phyloP scores from a whole-genome alignment of 306 rosid genomes.

The Begonia loranthoides region DNA sequence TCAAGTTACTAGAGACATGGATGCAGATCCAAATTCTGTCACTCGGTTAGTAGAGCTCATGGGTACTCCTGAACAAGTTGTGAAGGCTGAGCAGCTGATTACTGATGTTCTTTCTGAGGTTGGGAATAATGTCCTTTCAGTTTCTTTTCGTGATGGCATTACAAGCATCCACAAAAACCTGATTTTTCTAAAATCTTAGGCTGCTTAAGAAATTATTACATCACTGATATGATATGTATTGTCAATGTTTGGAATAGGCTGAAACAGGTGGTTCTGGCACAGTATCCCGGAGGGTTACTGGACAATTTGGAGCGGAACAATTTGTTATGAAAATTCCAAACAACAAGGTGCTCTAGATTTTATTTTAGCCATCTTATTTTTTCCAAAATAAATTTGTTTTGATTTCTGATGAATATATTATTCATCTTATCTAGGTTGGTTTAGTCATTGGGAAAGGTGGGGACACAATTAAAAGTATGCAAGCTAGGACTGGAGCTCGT shows the following conservation, averaged over 20 bases:
- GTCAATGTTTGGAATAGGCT: conserved; percentile 41
- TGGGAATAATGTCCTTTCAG: no score
- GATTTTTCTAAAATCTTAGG: no score
- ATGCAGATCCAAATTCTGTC: conserved; percentile 55
- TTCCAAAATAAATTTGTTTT: no score
- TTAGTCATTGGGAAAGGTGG: conserved; percentile 97
- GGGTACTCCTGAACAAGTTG: conserved; percentile 78
- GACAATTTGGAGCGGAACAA: conserved; percentile 67
- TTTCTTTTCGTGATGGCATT: no score
- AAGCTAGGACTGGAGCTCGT: conserved; percentile 75
- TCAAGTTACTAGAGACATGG: conserved; percentile 89
- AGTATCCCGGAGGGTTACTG: conserved; percentile 48
- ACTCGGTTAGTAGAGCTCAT: conserved; percentile 70
- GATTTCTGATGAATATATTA: not conserved
- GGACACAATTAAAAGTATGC: conserved; percentile 91
- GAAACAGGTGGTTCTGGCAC: conserved; percentile 85
- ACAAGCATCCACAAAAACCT: no score
- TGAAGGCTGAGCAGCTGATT: conserved; percentile 76
- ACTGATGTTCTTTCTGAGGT: conserved; percentile 91
- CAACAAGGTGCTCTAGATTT: conserved; percentile 51
- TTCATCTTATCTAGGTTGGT: conserved; percentile 54
- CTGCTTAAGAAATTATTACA: no score
- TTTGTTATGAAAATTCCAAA: conserved; percentile 70
- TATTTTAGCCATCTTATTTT: no score
- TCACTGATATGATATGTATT: no score